These are phyloP conservation scores for Metschnikowia anglica DNA, from an alignment of 805 yeast genomes.

Conservation along the genomic window DNA sequence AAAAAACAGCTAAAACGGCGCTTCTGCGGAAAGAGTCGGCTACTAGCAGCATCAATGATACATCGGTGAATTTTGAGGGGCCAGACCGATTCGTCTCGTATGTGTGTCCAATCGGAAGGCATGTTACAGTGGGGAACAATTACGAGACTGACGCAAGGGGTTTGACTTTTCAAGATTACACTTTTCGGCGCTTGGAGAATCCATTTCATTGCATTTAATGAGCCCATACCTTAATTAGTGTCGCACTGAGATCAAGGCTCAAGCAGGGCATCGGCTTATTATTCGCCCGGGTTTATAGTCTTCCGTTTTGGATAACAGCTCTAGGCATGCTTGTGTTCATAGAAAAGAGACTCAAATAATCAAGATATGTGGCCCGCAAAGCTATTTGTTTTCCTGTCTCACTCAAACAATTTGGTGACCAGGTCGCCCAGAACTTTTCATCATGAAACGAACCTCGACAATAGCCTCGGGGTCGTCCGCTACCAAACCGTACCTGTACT, in stretches of 20 bases:
- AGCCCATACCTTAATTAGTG: background rate
- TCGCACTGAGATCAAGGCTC: too few relatives aligned
- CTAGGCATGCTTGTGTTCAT: too few relatives aligned
- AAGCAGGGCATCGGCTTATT: background rate
- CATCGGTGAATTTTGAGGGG: too few relatives aligned
- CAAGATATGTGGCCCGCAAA: too few relatives aligned
- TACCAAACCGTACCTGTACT: conserved; percentile 6
- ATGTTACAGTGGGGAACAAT: background rate
- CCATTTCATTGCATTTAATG: background rate
- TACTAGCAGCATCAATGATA: too few relatives aligned
- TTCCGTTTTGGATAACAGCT: background rate
- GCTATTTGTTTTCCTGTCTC: too few relatives aligned
- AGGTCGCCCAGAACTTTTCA: background rate
- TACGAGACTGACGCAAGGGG: conserved; percentile 1
- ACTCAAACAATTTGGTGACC: background rate
- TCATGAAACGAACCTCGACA: background rate
- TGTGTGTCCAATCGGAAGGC: background rate
- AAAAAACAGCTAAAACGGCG: too few relatives aligned
- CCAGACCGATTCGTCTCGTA: background rate
- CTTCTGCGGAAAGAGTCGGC: too few relatives aligned
- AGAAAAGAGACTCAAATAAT: too few relatives aligned
- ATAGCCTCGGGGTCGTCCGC: background rate
- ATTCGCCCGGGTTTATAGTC: background rate
- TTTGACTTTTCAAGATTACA: conserved; percentile 3
- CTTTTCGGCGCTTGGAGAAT: background rate